Base-by-base conservation (phyloP, 1,284 basidiomycete genomes). In the Garcileccinum viscosum region DNA sequence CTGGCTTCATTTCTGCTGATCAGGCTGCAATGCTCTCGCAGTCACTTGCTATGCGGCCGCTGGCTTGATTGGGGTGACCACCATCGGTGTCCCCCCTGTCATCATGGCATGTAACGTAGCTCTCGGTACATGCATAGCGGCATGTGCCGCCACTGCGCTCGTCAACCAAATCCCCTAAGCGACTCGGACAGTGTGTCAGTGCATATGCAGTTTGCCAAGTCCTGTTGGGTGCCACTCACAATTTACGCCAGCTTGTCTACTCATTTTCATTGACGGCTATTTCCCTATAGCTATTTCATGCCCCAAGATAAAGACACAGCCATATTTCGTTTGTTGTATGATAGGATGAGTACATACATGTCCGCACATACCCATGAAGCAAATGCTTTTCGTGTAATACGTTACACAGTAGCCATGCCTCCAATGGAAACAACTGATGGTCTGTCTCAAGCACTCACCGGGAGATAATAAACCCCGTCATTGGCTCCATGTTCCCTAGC, bases 21-120 rank as follows among this genome's bases (percentile, higher is more conserved):
- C 66, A 90, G 89, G 88, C 0, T 90, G 89, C 70, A 89, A 89
- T 69, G 69, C 71, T 9, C 70, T 88, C 1, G 87, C 72, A 0
- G 86, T 87, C 0, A 78, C 86, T 1, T 90, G 89, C 75, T 90
- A 90, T 63, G 80, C 84, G 0, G 87, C 75, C 0, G 88, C 87
- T 0, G 87, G 88, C 0, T 78, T 83, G 63, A 82, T 90, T 64
- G 87, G 88, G 0, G 81, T 81, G 6, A 85, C 88, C 19, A 73
- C 87, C 9, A 69, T 80, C 9, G 82, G 72, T 0, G 83, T 79
- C 0, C 87, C 88, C 2, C 80, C 86, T 1, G 84, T 80, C 14
- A 81, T 87, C 58, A 0, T 88, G 0, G 87, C 71, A 0, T 90
- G 88, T 72, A 90, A 90, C 68, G 74, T 79, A 1, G 87, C 74